Evolutionary conservation across 257 asterid genomes (phyloP), one percentile per base, ranked within the genome.

Genomic region (Solanum corneliomulleri): DNA sequence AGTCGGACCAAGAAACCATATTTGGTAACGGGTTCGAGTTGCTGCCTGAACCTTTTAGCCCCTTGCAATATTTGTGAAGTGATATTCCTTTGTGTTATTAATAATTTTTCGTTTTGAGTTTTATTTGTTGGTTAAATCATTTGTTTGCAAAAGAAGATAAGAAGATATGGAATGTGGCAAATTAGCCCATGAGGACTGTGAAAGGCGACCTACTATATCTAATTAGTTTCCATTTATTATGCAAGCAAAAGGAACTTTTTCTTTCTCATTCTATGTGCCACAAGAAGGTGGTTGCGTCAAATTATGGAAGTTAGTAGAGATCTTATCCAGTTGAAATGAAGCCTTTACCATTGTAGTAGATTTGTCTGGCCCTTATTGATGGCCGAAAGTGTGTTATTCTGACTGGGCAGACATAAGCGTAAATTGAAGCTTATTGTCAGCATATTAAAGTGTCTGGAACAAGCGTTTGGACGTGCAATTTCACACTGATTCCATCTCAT

Each of bases 41-140:
- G 70, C 94, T 94, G 44, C 99, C 99, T 2, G 99, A 97, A 90
- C 99, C 98, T 66, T 97, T 97, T 86, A 95, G 91, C 85, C 98
- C 94, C 62, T 91, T 92, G 88, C 94, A 91, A 89, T 85, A 92
- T 81, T 47, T 83, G n/a, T 74, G 81, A 86, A 78, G 89, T 89
- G 85, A 21, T 74, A 23, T 62, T 70, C 70, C 62, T 42, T 75
- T 12, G 18, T 88, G 52, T 80, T 88, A 89, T 86, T 86, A 87
- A 27, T 84, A 74, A 42, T 88, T n/a, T 78, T 86, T 18, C 49
- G 72, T 60, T 85, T 42, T 41, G 23, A 85, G 52, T 69, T 69
- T 29, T 35, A 27, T 84, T 66, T 84, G 81, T 47, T 39, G 56
- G 66, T 31, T 25, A 70, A 74, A 29, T 81, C 85, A 81, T 81